Base-by-base conservation (phyloP, 345 rosid genomes). In the Populus tremula region DNA sequence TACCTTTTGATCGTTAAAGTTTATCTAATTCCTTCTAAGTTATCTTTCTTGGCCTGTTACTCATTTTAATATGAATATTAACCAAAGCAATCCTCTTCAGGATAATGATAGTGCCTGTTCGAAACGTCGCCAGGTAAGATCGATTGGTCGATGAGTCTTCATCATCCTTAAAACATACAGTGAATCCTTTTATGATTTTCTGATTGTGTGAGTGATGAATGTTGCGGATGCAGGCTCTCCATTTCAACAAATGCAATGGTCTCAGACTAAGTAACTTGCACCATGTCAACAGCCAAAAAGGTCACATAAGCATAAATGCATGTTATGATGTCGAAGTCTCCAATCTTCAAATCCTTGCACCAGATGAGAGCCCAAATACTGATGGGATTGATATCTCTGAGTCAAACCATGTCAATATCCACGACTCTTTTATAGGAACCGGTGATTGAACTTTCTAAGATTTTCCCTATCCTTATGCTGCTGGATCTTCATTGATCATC, bases 371-470 rank as follows among this genome's bases (percentile, higher is more conserved):
- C 78, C 89, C 89, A 17, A 88, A 86, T 47, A 88, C 90, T 0
- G 89, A 88, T 67, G 90, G 90, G 39, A 83, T 88, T 76, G 86
- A 87, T 68, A 47, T 87, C 14, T 73, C 78, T 1, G 0, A 2
- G 1, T 81, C 77, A 21, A 16, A 12, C 9, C 25, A 74, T 16
- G 71, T 86, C 14, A 23, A 14, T 1, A 66, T 88, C 39, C 54
- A n/a, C 1, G 27, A 54, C 27, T 35, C 84, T 1, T 5, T 8
- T 8, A 85, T 85, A 13, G 81, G 74, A 20, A 21, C 70, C 4
- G 87, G 90, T 82, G 36, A 74, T 35, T 36, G 6, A 2, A 53
- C 43, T 20, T 33, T 20, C 45, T 62, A 27, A 62, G 66, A 25
- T 62, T 68, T 25, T 35, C 65, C 9, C 2, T 49, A 18, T 66